Evolutionary conservation across 306 rosid genomes (phyloP).

Genomic region (Cucurbita ficifolia): DNA sequence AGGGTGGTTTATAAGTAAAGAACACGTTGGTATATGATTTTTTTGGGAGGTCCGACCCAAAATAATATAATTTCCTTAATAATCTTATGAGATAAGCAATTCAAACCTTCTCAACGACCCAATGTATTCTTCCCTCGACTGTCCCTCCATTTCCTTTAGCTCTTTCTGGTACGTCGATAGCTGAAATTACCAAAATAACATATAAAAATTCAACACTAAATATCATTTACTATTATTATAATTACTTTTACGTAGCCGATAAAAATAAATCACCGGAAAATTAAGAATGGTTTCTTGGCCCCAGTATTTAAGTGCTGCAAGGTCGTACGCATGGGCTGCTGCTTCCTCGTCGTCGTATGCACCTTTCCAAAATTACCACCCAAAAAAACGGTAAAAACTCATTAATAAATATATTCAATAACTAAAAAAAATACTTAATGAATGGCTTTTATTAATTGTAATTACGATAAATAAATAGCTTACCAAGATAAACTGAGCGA

Average conservation of each 20-base stretch:
- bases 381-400: background rate
- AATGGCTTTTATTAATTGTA: background rate
- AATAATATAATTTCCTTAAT: background rate
- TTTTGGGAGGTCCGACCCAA: too few species aligned
- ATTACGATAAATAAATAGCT: background rate
- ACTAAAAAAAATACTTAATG: too few species aligned
- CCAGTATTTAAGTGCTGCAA: constrained; percentile 27
- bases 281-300: constrained; percentile 28
- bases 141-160: constrained; percentile 26
- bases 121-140: constrained; percentile 31
- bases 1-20: too few species aligned
- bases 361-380: constrained; percentile 5
- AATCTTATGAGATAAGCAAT: background rate
- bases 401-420: background rate
- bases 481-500: constrained; percentile 1
- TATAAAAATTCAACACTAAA: background rate
- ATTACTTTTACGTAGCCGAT: background rate
- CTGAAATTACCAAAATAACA: background rate
- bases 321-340: constrained; percentile 25
- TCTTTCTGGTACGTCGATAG: constrained; percentile 20
- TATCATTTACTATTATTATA: background rate
- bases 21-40: too few species aligned
- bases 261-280: constrained; percentile 17
- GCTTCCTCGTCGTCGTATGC: constrained; percentile 23
- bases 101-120: constrained; percentile 29